Conservation (phyloP, 208 protist genomes). For the Entamoeba invadens region DNA sequence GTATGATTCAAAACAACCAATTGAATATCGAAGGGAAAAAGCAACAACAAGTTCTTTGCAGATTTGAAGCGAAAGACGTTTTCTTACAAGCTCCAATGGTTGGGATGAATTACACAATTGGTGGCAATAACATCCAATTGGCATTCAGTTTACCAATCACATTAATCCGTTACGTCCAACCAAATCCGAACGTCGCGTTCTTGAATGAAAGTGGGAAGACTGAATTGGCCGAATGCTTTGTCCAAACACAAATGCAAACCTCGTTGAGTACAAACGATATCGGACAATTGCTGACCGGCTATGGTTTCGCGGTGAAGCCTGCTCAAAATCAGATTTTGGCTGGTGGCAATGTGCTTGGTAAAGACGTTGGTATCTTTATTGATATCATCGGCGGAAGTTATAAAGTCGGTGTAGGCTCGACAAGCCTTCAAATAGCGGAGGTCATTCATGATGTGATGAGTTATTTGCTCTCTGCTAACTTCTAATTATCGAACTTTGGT, state of each 20-base stretch:
- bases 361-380: background rate
- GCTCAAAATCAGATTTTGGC: background rate
- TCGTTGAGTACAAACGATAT: background rate
- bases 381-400: background rate
- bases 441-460: background rate
- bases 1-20: background rate
- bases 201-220: background rate
- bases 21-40: background rate
- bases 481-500: no score
- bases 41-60: background rate
- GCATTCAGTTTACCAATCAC: background rate
- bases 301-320: background rate
- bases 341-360: background rate
- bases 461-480: no score
- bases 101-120: background rate
- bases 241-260: background rate
- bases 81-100: background rate
- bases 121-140: background rate
- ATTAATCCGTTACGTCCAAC: background rate
- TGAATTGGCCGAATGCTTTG: background rate
- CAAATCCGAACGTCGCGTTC: background rate
- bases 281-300: background rate
- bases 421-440: background rate
- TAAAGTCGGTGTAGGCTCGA: background rate
- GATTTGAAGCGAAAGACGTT: background rate